phyloP scores from a whole-genome alignment of 164 flowering plant species.

The Dillenia suffruticosa region DNA sequence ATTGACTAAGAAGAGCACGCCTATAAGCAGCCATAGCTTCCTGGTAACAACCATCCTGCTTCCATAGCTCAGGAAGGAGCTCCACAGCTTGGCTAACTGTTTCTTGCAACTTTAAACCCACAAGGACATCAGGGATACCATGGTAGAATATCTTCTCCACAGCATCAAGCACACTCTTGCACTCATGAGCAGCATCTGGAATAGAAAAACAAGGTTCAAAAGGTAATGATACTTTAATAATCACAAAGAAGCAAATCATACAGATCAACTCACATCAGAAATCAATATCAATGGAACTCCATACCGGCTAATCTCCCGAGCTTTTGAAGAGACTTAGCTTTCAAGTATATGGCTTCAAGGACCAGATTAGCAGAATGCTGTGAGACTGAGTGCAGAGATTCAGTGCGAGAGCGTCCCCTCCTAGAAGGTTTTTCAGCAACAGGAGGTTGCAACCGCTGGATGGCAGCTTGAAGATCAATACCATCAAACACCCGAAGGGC shows the following conservation, averaged over 20 bases:
- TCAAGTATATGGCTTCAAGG: conserved; percentile 92
- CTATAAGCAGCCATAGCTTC: conserved; percentile 85
- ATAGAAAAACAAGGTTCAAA: conserved; percentile 18
- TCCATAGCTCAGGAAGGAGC: conserved; percentile 96
- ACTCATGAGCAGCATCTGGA: conserved; percentile 93
- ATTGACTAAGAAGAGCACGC: conserved; percentile 85
- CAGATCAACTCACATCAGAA: too few relatives aligned
- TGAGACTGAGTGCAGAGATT: conserved; percentile 44
- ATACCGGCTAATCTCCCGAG: conserved; percentile 74
- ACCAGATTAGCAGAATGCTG: conserved; percentile 88
- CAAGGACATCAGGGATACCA: conserved; percentile 68
- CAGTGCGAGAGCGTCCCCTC: conserved; percentile 49
- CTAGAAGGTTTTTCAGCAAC: conserved; percentile 45
- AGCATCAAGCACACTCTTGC: conserved; percentile 86
- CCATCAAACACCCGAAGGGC: conserved; percentile 92
- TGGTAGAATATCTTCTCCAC: conserved; percentile 77
- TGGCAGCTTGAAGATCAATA: conserved; percentile 90
- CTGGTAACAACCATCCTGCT: conserved; percentile 62
- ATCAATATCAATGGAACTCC: not conserved
- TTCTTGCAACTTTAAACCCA: conserved; percentile 81
- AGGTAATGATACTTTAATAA: conserved; percentile 5
- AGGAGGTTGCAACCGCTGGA: conserved; percentile 67
- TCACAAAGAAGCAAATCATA: not conserved
- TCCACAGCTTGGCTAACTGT: conserved; percentile 86
- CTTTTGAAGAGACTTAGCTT: conserved; percentile 90